A percentile compares a stretch with the other conserved stretches of the same genome.
Conservation (phyloP, 2,329 filamentous ascomycete genomes). For the Scedosporium dehoogii region DNA sequence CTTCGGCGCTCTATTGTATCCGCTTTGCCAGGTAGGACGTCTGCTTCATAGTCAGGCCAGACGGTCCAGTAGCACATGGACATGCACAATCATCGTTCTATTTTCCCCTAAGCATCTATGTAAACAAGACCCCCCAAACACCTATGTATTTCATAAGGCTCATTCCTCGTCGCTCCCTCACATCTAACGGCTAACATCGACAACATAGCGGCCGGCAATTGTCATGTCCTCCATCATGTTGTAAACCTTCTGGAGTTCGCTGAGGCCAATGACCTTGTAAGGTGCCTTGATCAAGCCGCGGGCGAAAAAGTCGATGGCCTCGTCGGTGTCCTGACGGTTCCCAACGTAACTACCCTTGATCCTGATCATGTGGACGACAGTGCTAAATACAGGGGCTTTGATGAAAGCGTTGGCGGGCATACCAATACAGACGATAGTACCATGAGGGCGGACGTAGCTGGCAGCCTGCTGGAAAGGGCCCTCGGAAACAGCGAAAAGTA, state of each 20-base stretch:
- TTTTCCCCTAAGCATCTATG: too few species aligned
- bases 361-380: constrained; percentile 78
- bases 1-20: too few species aligned
- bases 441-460: constrained; percentile 74
- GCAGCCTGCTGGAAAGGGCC: constrained; percentile 93
- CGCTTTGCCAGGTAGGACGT: too few species aligned
- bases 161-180: too few species aligned
- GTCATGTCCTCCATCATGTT: constrained; percentile 60
- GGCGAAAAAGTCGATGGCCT: constrained; percentile 84
- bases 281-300: constrained; percentile 78
- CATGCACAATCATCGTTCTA: too few species aligned
- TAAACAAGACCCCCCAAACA: too few species aligned
- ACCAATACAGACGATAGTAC: constrained; percentile 80
- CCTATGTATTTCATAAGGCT: too few species aligned
- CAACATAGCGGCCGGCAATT: constrained; percentile 69
- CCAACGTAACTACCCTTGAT: constrained; percentile 94
- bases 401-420: constrained; percentile 73
- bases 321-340: constrained; percentile 76
- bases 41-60: too few species aligned
- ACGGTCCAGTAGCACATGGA: too few species aligned
- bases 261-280: constrained; percentile 75
- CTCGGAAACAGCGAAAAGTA: constrained; percentile 79
- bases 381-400: constrained; percentile 78
- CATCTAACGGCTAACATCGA: constrained; percentile 58
- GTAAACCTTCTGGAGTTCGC: constrained; percentile 69